These are phyloP conservation scores for Pseudocercospora macadamiae DNA, from an alignment of 2,329 filamentous ascomycete genomes.

Conservation along the genomic window DNA sequence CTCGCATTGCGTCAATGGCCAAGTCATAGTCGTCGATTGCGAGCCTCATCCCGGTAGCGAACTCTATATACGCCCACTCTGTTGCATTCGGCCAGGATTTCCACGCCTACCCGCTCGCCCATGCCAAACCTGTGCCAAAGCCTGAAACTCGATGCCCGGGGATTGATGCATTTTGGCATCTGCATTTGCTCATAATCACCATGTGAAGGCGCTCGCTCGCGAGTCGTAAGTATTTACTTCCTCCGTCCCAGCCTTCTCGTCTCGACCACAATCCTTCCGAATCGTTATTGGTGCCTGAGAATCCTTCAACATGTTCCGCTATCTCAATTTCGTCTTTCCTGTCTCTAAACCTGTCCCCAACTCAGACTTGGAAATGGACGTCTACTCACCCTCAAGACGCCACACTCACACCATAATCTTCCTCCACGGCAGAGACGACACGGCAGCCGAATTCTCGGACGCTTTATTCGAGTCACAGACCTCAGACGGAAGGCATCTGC, in stretches of 20 bases:
- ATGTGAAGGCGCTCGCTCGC: not conserved
- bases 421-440: slow-evolving; percentile 51
- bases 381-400: slow-evolving; percentile 6
- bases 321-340: slow-evolving; percentile 5
- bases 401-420: slow-evolving; percentile 54
- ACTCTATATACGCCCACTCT: slow-evolving; percentile 1
- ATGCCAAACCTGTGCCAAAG: not conserved
- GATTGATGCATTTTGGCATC: not conserved
- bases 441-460: slow-evolving; percentile 42
- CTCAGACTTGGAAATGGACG: not conserved
- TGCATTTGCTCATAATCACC: not conserved
- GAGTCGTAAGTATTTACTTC: not conserved
- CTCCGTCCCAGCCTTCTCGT: not conserved
- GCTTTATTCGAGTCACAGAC: slow-evolving; percentile 46
- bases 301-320: slow-evolving; percentile 1
- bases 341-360: slow-evolving; percentile 1
- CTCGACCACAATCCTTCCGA: too few relatives aligned
- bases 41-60: not conserved
- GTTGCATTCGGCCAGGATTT: not conserved
- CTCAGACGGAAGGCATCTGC: slow-evolving; percentile 34
- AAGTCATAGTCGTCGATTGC: not conserved
- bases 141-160: not conserved
- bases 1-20: not conserved
- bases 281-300: too few relatives aligned
- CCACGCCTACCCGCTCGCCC: not conserved